A percentile compares a stretch with the other conserved stretches of the same genome.
phyloP scores from a whole-genome alignment of 2,329 filamentous ascomycete genomes.

The Pseudopyrenochaeta lycopersici region DNA sequence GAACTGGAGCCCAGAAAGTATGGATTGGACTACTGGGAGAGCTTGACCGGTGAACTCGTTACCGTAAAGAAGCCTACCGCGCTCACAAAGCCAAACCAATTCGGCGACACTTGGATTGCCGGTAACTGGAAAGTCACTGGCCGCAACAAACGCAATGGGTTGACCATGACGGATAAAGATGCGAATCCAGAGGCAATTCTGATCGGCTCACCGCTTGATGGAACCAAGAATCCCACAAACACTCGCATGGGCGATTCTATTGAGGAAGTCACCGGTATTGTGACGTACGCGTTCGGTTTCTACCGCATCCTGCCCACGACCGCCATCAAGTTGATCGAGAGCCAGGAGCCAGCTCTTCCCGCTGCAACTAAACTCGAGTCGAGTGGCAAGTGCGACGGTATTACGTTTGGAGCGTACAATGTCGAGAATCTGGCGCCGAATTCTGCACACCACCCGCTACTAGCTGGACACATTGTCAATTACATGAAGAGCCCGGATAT shows the following conservation, averaged over 20 bases:
- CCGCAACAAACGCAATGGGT: slow-evolving; percentile 68
- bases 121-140: slow-evolving; percentile 72
- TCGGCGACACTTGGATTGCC: slow-evolving; percentile 74
- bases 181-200: slow-evolving; percentile 75
- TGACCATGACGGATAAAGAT: slow-evolving; percentile 69
- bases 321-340: slow-evolving; percentile 59
- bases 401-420: slow-evolving; percentile 75
- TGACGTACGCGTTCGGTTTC: slow-evolving; percentile 72
- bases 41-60: slow-evolving; percentile 72
- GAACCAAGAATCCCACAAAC: slow-evolving; percentile 65
- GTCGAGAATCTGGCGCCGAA: slow-evolving; percentile 72
- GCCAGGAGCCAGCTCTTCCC: slow-evolving; percentile 57
- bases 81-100: slow-evolving; percentile 68
- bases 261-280: slow-evolving; percentile 73
- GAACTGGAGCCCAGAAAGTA: slow-evolving; percentile 67
- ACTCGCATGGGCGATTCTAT: slow-evolving; percentile 72
- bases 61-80: slow-evolving; percentile 67
- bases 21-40: slow-evolving; percentile 79
- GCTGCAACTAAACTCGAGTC: slow-evolving; percentile 64
- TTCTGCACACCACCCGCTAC: slow-evolving; percentile 63
- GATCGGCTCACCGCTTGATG: slow-evolving; percentile 72
- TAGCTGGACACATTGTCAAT: slow-evolving; percentile 72
- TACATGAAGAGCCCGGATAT: slow-evolving; percentile 71
- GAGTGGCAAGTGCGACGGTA: slow-evolving; percentile 64
- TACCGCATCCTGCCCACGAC: slow-evolving; percentile 74